Base-by-base conservation (phyloP, 2,329 filamentous ascomycete genomes). In the Fusarium beomiforme region DNA sequence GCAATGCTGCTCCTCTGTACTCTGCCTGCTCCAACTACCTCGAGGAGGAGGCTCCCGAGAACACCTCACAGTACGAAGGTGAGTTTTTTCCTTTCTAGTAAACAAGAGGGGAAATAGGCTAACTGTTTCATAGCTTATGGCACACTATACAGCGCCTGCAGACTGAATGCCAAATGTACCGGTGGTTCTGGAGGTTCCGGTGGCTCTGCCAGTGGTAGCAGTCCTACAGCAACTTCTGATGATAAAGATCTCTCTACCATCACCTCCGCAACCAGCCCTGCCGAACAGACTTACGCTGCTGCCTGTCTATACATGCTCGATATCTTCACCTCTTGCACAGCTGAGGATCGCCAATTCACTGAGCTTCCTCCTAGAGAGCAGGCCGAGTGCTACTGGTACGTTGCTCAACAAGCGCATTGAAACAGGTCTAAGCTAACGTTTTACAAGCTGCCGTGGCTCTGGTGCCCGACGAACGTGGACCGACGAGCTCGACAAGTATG, bases 341-440 rank as follows among this genome's bases (percentile, higher is more conserved):
- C 42, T 13, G 57, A 72, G 39, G 73, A 76, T 24, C 59, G 58
- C 8, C 69, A 70, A 23, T 80, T 80, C 64, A 68, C 71, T n/a
- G 42, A 66, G 8, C 58, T 78, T 24, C 74, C 74, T 24, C 73
- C 57, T 59, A 67, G 49, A 23, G 70, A 76, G 33, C 78, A 80
- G 49, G 78, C 79, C 21, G 66, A 72, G 21, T 80, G 79, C 72
- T 79, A 78, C 70, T 80, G 79, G 79, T 80, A 53, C 64, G 78
- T 65, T 8, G 9, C 19, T 7, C 29, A 47, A 6, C 11, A 14
- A 24, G 21, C 26, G 17, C n/a, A 26, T 19, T 36, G 49, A 19
- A 54, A 34, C 16, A 19, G 23, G 16, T 19, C 8, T 14, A 51
- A 12, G n/a, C 69, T 78, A 29, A 78, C 60, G 23, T 17, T n/a